phyloP scores from a whole-genome alignment of 345 rosid genomes.

The Microthlaspi erraticum region DNA sequence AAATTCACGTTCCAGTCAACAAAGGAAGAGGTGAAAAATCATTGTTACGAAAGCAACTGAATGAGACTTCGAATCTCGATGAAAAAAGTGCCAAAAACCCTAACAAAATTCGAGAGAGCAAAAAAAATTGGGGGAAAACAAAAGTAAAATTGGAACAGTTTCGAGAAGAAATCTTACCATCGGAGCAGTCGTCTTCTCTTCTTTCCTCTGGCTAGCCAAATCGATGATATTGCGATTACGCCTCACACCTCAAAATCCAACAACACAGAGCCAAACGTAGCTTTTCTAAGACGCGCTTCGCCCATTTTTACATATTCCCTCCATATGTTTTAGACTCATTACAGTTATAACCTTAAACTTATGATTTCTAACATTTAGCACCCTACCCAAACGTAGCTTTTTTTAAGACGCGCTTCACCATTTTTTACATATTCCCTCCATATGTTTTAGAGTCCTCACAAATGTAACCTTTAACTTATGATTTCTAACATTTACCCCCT shows the following conservation, averaged over 20 bases:
- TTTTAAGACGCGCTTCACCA: constrained; percentile 34
- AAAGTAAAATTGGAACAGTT: neutral
- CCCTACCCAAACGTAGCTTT: constrained; percentile 33
- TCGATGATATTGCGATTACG: neutral
- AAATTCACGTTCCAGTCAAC: neutral
- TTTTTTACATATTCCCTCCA: constrained; percentile 25
- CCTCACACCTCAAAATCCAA: constrained; percentile 7
- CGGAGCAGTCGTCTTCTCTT: constrained; percentile 22
- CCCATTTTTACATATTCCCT: constrained; percentile 23
- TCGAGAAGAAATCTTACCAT: constrained; percentile 36
- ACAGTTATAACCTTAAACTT: neutral
- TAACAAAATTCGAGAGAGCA: constrained; percentile 5
- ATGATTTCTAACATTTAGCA: neutral
- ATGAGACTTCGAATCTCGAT: neutral
- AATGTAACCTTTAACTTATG: neutral
- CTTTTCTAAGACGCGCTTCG: constrained; percentile 37
- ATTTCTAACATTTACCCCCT: neutral
- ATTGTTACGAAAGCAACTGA: neutral
- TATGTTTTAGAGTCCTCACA: neutral
- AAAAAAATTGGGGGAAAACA: neutral
- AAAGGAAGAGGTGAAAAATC: neutral
- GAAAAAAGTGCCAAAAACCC: constrained; percentile 20
- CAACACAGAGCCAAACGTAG: constrained; percentile 17
- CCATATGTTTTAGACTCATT: neutral
- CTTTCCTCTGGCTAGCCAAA: constrained; percentile 22